phyloP scores from a whole-genome alignment of 2,329 filamentous ascomycete species.

The Microdochium trichocladiopsis region DNA sequence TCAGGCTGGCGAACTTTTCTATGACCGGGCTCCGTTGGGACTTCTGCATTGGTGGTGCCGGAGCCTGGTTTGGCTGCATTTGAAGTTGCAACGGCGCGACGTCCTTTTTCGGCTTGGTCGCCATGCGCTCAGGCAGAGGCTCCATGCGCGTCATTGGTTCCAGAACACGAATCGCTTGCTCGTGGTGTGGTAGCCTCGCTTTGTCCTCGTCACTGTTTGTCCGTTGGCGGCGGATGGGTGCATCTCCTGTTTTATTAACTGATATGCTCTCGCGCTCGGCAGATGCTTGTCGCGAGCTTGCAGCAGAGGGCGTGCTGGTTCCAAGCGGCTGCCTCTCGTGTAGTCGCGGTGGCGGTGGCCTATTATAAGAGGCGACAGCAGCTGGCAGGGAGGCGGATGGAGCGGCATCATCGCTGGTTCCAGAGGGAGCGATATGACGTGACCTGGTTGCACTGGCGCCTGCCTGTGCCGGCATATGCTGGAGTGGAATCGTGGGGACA shows the following conservation, averaged over 20 bases:
- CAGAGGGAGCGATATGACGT: neutral
- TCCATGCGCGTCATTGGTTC: neutral
- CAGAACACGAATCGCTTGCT: neutral
- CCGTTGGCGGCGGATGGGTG: neutral
- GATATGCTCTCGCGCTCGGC: neutral
- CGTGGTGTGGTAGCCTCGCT: neutral
- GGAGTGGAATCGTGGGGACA: slow-evolving; percentile 20
- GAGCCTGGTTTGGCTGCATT: neutral
- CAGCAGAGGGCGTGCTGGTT: neutral
- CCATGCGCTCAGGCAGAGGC: neutral
- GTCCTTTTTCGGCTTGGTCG: neutral
- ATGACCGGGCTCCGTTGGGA: slow-evolving; percentile 30
- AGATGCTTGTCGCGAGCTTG: neutral
- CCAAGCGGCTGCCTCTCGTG: neutral
- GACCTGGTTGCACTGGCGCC: neutral
- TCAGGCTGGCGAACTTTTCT: slow-evolving; percentile 40
- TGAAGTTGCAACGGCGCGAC: neutral
- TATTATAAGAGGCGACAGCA: neutral
- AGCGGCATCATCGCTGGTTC: slow-evolving; percentile 1
- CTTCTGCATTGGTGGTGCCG: neutral
- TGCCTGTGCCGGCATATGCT: neutral
- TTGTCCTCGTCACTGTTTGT: neutral
- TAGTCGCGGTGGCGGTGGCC: neutral
- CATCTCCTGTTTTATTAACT: neutral
- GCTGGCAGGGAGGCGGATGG: neutral